These are phyloP conservation scores for Lactifluus hygrophoroides DNA, from an alignment of 768 basidiomycete species.

Conservation along the genomic window DNA sequence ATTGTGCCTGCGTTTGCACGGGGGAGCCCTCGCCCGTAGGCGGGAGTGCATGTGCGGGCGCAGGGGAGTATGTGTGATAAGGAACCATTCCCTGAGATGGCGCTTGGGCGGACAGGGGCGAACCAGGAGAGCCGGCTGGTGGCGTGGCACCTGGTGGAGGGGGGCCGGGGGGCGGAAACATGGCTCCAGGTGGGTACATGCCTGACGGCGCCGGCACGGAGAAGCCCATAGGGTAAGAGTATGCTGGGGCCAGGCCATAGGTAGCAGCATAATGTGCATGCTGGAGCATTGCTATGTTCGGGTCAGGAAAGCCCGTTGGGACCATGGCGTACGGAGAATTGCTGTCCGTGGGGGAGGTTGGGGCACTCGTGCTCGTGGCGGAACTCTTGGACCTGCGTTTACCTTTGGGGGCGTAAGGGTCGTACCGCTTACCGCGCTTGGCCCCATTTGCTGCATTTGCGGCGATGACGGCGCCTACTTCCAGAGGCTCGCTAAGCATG, in stretches of 20 bases:
- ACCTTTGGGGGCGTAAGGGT: slow-evolving; percentile 24
- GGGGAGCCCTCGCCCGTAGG: slow-evolving; percentile 7
- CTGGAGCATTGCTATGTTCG: slow-evolving; percentile 19
- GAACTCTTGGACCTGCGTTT: slow-evolving; percentile 16
- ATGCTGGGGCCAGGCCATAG: slow-evolving; percentile 14
- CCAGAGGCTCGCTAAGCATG: slow-evolving; percentile 17
- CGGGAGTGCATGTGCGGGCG: not conserved
- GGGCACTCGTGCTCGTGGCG: slow-evolving; percentile 3
- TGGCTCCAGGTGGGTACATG: not conserved
- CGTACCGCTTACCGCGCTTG: slow-evolving; percentile 29
- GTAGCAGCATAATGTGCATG: slow-evolving; percentile 18
- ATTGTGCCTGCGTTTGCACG: not conserved
- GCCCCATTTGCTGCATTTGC: slow-evolving; percentile 8
- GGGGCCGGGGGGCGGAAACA: slow-evolving; percentile 10
- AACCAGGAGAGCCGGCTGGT: slow-evolving; percentile 6
- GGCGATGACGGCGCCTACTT: slow-evolving; percentile 8
- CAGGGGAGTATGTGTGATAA: slow-evolving; percentile 3
- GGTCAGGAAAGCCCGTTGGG: slow-evolving; percentile 11
- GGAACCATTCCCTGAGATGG: slow-evolving; percentile 6
- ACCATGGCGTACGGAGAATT: slow-evolving; percentile 1
- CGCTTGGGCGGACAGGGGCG: slow-evolving; percentile 3
- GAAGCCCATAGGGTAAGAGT: slow-evolving; percentile 15
- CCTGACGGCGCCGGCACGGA: slow-evolving; percentile 7
- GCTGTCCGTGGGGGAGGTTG: slow-evolving; percentile 15
- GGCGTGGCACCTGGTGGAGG: not conserved